These are phyloP conservation scores for Flaveria brownii DNA, from an alignment of 129 eudicot genomes.

Conservation along the genomic window DNA sequence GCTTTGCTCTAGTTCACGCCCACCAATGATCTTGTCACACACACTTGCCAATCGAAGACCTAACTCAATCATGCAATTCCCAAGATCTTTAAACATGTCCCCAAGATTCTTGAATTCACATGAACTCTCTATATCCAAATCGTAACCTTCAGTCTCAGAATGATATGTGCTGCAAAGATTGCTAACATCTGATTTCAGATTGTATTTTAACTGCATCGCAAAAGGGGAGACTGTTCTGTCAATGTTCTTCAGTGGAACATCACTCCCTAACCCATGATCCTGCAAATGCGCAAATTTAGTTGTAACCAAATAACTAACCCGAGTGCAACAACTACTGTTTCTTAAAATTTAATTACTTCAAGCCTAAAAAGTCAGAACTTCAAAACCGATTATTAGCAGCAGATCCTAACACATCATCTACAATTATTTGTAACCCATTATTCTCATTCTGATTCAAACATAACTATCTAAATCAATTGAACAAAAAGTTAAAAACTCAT, in stretches of 20 bases:
- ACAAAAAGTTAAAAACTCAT: not conserved
- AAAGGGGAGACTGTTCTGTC: slow-evolving; percentile 85
- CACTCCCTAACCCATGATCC: slow-evolving; percentile 95
- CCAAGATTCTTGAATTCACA: slow-evolving; percentile 58
- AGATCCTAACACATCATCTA: not conserved
- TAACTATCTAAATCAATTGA: not conserved
- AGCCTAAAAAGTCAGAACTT: not conserved
- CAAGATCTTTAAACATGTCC: slow-evolving; percentile 57
- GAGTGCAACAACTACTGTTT: no score
- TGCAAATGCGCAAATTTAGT: slow-evolving; percentile 22
- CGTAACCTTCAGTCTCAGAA: not conserved
- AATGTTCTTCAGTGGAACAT: slow-evolving; percentile 74
- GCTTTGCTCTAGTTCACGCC: slow-evolving; percentile 74
- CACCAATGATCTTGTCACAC: slow-evolving; percentile 79
- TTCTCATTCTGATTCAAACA: not conserved
- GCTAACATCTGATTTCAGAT: slow-evolving; percentile 20
- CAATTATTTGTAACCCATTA: not conserved
- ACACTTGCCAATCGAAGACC: slow-evolving; percentile 70
- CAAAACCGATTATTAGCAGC: not conserved
- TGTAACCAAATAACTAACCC: not conserved
- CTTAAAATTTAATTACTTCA: not conserved
- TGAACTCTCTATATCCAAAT: slow-evolving; percentile 5
- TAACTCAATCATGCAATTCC: slow-evolving; percentile 79
- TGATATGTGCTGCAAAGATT: slow-evolving; percentile 6
- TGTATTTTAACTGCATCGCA: slow-evolving; percentile 79